Conservation (phyloP, 805 yeast species). For the Barnettozyma sp. region DNA sequence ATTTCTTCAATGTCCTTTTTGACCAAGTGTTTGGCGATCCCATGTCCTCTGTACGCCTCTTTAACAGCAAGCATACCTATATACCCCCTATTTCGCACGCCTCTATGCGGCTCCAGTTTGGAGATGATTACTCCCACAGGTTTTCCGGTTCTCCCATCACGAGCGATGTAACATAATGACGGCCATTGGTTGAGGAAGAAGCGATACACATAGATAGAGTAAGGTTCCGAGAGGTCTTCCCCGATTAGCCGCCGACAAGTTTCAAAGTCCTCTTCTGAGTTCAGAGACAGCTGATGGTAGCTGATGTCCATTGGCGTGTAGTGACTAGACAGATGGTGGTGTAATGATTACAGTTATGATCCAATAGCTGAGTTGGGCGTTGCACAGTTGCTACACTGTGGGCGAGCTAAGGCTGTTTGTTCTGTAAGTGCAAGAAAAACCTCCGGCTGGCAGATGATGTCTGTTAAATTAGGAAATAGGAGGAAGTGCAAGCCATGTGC, state of each 20-base stretch:
- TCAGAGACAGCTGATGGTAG: slow-evolving; percentile 21
- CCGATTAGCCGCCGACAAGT: slow-evolving; percentile 54
- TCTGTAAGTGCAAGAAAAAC: background rate
- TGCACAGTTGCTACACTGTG: no score
- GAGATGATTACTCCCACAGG: slow-evolving; percentile 83
- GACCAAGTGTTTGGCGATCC: slow-evolving; percentile 75
- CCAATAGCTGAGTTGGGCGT: no score
- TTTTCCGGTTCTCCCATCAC: slow-evolving; percentile 28
- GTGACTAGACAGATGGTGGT: no score
- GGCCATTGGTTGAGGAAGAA: slow-evolving; percentile 92
- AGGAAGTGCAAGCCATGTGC: no score
- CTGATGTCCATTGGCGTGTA: slow-evolving; percentile 13
- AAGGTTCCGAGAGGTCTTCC: slow-evolving; percentile 83
- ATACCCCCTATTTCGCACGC: slow-evolving; percentile 74
- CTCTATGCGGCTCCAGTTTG: slow-evolving; percentile 71
- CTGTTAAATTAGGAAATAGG: background rate
- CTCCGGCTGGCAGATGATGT: background rate
- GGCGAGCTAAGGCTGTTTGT: no score
- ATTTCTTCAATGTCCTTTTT: slow-evolving; percentile 54
- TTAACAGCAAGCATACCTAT: slow-evolving; percentile 94
- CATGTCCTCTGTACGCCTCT: slow-evolving; percentile 60
- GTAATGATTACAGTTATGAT: no score
- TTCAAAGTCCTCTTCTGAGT: slow-evolving; percentile 36
- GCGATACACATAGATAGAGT: slow-evolving; percentile 86
- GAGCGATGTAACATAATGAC: slow-evolving; percentile 63